phyloP scores from a whole-genome alignment of 1,284 basidiomycete species.

The Kwoniella shivajii region DNA sequence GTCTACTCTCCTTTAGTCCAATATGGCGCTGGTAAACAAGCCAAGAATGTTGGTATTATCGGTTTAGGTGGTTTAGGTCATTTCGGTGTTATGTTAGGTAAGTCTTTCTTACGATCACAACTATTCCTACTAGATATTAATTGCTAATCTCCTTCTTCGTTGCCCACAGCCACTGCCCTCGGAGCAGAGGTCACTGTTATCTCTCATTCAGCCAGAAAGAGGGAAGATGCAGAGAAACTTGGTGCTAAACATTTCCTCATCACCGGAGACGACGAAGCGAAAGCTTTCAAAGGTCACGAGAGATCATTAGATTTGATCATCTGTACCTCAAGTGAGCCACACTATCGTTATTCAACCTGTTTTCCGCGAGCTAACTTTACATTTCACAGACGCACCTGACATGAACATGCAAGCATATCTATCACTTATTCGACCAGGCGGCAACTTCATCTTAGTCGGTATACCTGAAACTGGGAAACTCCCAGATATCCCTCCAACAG shows the following conservation, averaged over 20 bases:
- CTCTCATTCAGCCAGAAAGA: slow-evolving; percentile 55
- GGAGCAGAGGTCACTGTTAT: slow-evolving; percentile 65
- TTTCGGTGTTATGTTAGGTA: slow-evolving; percentile 35
- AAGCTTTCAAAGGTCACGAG: slow-evolving; percentile 52
- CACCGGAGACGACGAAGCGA: slow-evolving; percentile 52
- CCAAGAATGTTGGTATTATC: slow-evolving; percentile 58
- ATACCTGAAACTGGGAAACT: slow-evolving; percentile 39
- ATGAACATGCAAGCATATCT: slow-evolving; percentile 53
- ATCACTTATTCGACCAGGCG: slow-evolving; percentile 51
- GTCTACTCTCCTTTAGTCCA: slow-evolving; percentile 56
- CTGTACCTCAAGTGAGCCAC: slow-evolving; percentile 51
- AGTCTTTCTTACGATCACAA: background rate
- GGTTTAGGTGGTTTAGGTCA: slow-evolving; percentile 56
- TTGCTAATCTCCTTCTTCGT: slow-evolving; percentile 42
- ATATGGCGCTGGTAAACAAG: slow-evolving; percentile 57
- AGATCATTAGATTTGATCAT: slow-evolving; percentile 56
- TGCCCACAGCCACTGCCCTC: slow-evolving; percentile 57
- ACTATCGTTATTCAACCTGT: background rate
- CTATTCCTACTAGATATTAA: background rate
- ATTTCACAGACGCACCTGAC: slow-evolving; percentile 36
- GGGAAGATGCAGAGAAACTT: slow-evolving; percentile 58
- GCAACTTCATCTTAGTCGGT: slow-evolving; percentile 54
- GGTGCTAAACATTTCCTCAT: slow-evolving; percentile 56
- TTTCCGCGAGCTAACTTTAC: background rate
- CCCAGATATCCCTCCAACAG: slow-evolving; percentile 28